Conservation (phyloP, 352 stramenopile genomes). For the Globisporangium middletonii region DNA sequence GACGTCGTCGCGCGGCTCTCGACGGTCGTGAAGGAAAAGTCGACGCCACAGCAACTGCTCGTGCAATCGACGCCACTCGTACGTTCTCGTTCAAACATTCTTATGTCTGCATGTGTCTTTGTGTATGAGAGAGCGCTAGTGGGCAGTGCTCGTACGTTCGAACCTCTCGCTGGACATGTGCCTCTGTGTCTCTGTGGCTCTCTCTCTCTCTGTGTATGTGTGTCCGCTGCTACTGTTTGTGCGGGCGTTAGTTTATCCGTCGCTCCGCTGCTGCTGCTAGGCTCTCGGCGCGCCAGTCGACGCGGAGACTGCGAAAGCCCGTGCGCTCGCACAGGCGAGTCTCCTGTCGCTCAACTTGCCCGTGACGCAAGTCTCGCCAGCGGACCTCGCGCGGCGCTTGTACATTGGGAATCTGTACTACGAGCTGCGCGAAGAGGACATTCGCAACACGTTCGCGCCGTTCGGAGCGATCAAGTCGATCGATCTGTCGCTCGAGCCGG, state of each 20-base stretch:
- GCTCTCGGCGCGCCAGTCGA: constrained; percentile 31
- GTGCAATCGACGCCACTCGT: constrained; percentile 5
- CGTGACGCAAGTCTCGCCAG: constrained; percentile 34
- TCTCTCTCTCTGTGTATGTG: constrained; percentile 17
- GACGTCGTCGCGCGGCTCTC: constrained; percentile 65
- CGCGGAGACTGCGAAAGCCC: constrained; percentile 46
- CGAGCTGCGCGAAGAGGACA: constrained; percentile 75
- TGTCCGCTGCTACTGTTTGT: constrained; percentile 12
- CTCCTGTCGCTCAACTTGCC: constrained; percentile 55
- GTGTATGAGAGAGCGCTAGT: background rate
- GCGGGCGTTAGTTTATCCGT: constrained; percentile 42
- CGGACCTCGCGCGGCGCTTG: constrained; percentile 60
- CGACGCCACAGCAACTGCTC: constrained; percentile 27
- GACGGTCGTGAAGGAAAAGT: constrained; percentile 62
- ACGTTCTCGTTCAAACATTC: background rate
- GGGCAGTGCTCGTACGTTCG: no score
- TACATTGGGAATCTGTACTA: constrained; percentile 84
- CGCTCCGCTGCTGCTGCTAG: constrained; percentile 36
- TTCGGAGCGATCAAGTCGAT: constrained; percentile 71
- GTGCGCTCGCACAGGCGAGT: constrained; percentile 64
- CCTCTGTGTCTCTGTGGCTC: constrained; percentile 13
- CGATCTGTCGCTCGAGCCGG: constrained; percentile 70
- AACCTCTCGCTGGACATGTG: background rate
- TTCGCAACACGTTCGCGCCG: constrained; percentile 54
- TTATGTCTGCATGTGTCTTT: constrained; percentile 1